phyloP scores from a whole-genome alignment of 192 early-diverging fungal genomes.

The Lobosporangium transversale region DNA sequence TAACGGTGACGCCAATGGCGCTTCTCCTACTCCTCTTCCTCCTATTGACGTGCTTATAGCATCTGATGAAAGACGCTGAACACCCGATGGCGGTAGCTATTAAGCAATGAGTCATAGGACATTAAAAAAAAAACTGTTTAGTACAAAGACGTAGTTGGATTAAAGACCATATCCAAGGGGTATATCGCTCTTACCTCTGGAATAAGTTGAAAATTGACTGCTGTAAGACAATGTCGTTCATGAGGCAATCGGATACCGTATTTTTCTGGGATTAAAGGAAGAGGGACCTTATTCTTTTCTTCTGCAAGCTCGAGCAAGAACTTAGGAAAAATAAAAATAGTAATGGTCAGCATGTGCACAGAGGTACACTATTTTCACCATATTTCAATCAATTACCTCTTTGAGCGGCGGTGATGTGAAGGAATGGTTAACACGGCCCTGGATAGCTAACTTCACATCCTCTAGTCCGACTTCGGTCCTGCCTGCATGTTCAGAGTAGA shows the following conservation, averaged over 20 bases:
- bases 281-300: constrained; percentile 78
- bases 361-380: too few species aligned
- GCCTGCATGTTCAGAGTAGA: constrained; percentile 93
- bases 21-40: constrained; percentile 1
- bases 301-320: constrained; percentile 80
- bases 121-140: too few species aligned
- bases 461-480: constrained; percentile 80
- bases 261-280: constrained; percentile 81
- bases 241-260: constrained; percentile 82
- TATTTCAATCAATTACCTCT: too few species aligned
- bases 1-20: too few species aligned
- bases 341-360: too few species aligned
- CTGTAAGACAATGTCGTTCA: constrained; percentile 79
- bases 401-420: constrained; percentile 90
- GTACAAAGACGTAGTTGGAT: too few species aligned
- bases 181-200: constrained; percentile 66
- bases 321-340: constrained; percentile 54
- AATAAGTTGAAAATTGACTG: constrained; percentile 81
- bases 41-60: neutral
- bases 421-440: constrained; percentile 89
- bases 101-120: neutral
- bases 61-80: neutral
- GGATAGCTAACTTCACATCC: constrained; percentile 92
- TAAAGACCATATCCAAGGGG: too few species aligned
- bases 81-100: constrained; percentile 31